Evolutionary conservation across 2,329 filamentous ascomycete species (phyloP).

Genomic region (Madurella mycetomatis): DNA sequence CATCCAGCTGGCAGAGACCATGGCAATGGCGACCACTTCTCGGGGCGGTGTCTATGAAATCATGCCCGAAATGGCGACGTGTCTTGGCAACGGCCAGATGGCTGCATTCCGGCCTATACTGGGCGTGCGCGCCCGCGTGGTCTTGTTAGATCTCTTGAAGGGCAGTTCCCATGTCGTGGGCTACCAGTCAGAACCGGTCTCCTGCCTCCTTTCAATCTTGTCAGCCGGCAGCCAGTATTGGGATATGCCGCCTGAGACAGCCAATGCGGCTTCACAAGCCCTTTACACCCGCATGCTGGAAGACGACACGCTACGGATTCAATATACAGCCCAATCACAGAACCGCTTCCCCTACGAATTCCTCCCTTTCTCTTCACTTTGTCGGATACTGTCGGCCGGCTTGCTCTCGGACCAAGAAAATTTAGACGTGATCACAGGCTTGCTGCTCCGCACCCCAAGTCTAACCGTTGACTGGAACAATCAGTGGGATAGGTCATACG

Average conservation of each 20-base stretch:
- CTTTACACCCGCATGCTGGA: conserved; percentile 43
- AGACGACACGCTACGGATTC: conserved; percentile 53
- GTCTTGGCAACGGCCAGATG: conserved; percentile 41
- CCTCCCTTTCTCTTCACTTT: conserved; percentile 69
- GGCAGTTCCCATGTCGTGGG: conserved; percentile 62
- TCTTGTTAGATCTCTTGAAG: conserved; percentile 67
- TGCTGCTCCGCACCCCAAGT: conserved; percentile 64
- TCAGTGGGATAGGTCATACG: conserved; percentile 64
- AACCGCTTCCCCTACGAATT: conserved; percentile 84
- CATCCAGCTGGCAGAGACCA: conserved; percentile 45
- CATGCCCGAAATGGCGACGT: conserved; percentile 46
- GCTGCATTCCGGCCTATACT: conserved; percentile 52
- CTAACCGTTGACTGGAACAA: conserved; percentile 75
- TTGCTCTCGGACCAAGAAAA: conserved; percentile 33
- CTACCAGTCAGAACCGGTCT: conserved; percentile 68
- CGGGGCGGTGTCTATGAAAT: conserved; percentile 51
- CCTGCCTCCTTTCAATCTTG: conserved; percentile 61
- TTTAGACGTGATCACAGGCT: conserved; percentile 50
- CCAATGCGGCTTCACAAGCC: conserved; percentile 37
- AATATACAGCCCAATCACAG: conserved; percentile 63
- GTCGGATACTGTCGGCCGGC: conserved; percentile 58
- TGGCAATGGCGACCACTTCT: conserved; percentile 47
- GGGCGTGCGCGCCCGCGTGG: conserved; percentile 57
- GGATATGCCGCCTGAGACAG: conserved; percentile 42
- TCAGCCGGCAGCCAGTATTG: conserved; percentile 50